Percentiles rank a stretch among this genome's conserved stretches.
phyloP scores from a whole-genome alignment of 768 basidiomycete genomes.

The Phlegmacium glaucopus region DNA sequence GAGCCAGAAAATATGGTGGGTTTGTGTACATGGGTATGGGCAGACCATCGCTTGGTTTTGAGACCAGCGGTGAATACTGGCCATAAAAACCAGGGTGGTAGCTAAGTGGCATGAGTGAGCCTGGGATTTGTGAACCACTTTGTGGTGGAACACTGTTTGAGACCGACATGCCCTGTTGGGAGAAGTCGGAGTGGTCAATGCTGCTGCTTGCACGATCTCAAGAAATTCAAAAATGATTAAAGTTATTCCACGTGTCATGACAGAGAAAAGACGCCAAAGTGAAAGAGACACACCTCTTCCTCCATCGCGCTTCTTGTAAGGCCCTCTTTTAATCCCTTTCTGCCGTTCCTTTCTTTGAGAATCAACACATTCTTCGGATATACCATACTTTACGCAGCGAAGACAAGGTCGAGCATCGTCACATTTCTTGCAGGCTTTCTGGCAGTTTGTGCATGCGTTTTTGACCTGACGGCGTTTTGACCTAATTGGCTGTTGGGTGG shows the following conservation, averaged over 20 bases:
- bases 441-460: conserved; percentile 88
- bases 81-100: conserved; percentile 55
- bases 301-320: conserved; percentile 95
- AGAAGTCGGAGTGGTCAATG: conserved; percentile 39
- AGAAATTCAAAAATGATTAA: conserved; percentile 39
- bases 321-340: conserved; percentile 82
- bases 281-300: conserved; percentile 64
- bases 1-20: conserved; percentile 44
- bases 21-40: conserved; percentile 47
- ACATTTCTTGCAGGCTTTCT: conserved; percentile 90
- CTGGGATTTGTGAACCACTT: conserved; percentile 43
- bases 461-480: conserved; percentile 86
- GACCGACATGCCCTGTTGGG: conserved; percentile 39
- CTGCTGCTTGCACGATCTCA: conserved; percentile 58
- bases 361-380: conserved; percentile 83
- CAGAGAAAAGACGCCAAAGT: conserved; percentile 7
- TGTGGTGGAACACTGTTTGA: conserved; percentile 37
- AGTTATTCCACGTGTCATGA: conserved; percentile 7
- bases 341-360: conserved; percentile 91
- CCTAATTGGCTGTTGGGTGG: conserved; percentile 43
- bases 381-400: conserved; percentile 88
- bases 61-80: conserved; percentile 47
- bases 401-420: conserved; percentile 91
- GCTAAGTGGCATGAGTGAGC: conserved; percentile 49
- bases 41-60: conserved; percentile 50